phyloP scores from a whole-genome alignment of 352 stramenopile species.

The Thalassiosira livingstoniorum region DNA sequence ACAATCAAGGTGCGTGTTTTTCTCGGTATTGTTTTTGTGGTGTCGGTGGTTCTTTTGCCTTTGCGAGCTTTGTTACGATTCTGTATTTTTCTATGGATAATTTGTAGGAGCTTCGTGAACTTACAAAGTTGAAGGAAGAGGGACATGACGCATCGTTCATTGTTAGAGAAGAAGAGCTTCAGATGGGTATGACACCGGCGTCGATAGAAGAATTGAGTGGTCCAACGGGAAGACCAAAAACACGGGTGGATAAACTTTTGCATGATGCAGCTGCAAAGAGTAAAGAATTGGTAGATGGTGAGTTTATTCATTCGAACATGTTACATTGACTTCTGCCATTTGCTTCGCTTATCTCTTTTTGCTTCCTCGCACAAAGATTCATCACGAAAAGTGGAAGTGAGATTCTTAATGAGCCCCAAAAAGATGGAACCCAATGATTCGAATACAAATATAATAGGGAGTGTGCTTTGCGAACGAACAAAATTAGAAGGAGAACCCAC shows the following conservation, averaged over 20 bases:
- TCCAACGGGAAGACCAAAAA: constrained; percentile 72
- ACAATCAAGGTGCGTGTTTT: constrained; percentile 94
- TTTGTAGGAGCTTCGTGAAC: constrained; percentile 78
- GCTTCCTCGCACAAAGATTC: constrained; percentile 4
- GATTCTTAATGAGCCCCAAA: constrained; percentile 91
- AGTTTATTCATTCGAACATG: not conserved
- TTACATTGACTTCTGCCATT: not conserved
- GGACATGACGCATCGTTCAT: constrained; percentile 86
- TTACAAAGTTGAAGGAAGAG: constrained; percentile 77
- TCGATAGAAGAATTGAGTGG: constrained; percentile 90
- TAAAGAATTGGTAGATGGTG: constrained; percentile 17
- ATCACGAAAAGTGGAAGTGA: constrained; percentile 78
- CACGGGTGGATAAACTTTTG: constrained; percentile 83
- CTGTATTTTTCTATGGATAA: no score
- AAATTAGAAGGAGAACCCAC: constrained; percentile 89
- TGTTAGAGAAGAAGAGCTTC: constrained; percentile 90
- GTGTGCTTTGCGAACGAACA: constrained; percentile 90
- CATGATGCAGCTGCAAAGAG: constrained; percentile 41
- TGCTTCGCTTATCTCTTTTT: not conserved
- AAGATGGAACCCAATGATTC: constrained; percentile 83
- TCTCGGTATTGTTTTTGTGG: not conserved
- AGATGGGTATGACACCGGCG: constrained; percentile 87
- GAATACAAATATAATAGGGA: constrained; percentile 77
- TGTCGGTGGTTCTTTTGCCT: no score
- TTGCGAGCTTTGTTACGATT: no score